Conservation (phyloP, 345 rosid species). For the Salix caprea region DNA sequence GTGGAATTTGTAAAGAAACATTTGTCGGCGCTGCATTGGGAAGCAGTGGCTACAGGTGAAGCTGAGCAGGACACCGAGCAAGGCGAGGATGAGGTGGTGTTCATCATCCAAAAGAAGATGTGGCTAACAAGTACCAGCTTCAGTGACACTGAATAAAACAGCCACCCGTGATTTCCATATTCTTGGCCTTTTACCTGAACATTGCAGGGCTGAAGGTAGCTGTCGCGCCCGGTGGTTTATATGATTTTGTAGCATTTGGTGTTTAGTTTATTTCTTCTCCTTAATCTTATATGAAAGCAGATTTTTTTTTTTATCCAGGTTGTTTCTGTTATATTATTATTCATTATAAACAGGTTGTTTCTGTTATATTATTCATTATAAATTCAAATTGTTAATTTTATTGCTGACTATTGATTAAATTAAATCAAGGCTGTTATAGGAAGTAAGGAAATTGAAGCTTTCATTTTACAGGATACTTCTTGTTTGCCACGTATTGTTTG, state of each 20-base stretch:
- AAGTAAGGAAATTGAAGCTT: background rate
- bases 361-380: constrained; percentile 45
- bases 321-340: constrained; percentile 53
- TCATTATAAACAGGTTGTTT: constrained; percentile 5
- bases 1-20: constrained; percentile 68
- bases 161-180: background rate
- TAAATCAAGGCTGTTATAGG: background rate
- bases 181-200: background rate
- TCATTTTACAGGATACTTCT: background rate
- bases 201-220: background rate
- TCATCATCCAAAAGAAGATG: constrained; percentile 71
- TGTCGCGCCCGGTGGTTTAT: background rate
- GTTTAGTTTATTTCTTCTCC: background rate
- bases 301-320: background rate
- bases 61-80: constrained; percentile 46
- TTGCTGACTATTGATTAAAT: background rate
- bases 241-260: background rate
- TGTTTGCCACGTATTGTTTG: too few relatives aligned
- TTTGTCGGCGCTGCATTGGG: constrained; percentile 80
- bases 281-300: background rate
- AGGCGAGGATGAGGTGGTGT: constrained; percentile 51
- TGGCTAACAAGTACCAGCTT: constrained; percentile 87
- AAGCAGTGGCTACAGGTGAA: constrained; percentile 51
- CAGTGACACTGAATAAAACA: constrained; percentile 54
- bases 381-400: background rate